Base-by-base conservation (phyloP, 1,139 yeast genomes). In the Kodamaea alishanica region DNA sequence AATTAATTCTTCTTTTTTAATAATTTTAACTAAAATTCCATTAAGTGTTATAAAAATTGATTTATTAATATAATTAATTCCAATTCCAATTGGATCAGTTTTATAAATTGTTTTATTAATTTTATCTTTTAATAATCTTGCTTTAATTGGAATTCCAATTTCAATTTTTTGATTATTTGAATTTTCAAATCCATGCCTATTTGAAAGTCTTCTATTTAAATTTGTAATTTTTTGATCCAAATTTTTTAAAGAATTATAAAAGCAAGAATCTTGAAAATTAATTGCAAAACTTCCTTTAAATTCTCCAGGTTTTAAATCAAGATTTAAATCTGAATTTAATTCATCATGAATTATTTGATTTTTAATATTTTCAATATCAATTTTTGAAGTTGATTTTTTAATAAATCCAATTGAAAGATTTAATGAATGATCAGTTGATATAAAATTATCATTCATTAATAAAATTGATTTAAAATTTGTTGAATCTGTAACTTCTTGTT, bases 31-130 rank as follows among this genome's bases (percentile, higher is more conserved):
- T 33, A 68, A 55, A 6, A 85, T 73, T 2, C 97, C 97, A 60
- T 90, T 89, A 58, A 86, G 81, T 0, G 97, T 89, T 47, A 79
- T 79, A 51, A 89, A 90, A 3, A 88, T 70, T 0, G 79, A 65
- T 33, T 77, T 74, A 32, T 77, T 77, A 24, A 75, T 67, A 51
- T 78, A 84, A 61, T 89, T 84, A 24, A 88, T 71, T 2, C 97
- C 96, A 58, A 94, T 84, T 0, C 97, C 97, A 46, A 90, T 71
- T 2, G 76, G 69, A 58, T 89, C 97, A 20, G 71, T 58, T 34
- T 52, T 62, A 44, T 52, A 54, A 1, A 52, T 34, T 33, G 56
- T 54, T 30, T 51, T 55, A 3, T 40, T 37, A 1, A 42, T 33
- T n/a, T 34, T 44, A 29, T 42, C 54, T 23, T 36, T 34, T 4